phyloP scores from a whole-genome alignment of 176 grass and related monocot species.

The Bromus sterilis region DNA sequence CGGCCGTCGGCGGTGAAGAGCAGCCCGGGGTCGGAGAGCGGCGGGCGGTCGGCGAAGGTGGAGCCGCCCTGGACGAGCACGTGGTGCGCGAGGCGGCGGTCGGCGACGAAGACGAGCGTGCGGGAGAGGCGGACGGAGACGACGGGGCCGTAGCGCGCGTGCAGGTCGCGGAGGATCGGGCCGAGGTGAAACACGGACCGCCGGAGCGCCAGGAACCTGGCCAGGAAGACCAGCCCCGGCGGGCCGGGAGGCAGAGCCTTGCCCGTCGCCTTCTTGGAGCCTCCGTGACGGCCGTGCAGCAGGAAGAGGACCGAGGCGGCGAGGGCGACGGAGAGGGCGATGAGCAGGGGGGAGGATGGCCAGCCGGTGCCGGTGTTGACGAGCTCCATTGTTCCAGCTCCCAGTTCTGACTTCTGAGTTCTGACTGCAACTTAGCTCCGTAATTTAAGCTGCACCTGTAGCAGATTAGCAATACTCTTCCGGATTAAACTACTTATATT shows the following conservation, averaged over 20 bases:
- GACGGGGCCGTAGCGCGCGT: slow-evolving; percentile 2
- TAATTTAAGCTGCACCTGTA: background rate
- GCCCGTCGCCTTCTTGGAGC: background rate
- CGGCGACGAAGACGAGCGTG: slow-evolving; percentile 47
- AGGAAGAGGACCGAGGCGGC: background rate
- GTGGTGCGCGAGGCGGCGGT: slow-evolving; percentile 33
- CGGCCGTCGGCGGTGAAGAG: slow-evolving; percentile 20
- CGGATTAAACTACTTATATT: too few relatives aligned
- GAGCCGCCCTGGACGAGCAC: slow-evolving; percentile 34
- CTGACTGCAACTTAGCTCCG: background rate
- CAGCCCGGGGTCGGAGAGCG: background rate
- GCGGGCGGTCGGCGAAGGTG: slow-evolving; percentile 39
- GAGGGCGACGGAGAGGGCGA: background rate
- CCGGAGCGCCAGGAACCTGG: slow-evolving; percentile 9
- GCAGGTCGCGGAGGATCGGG: slow-evolving; percentile 23
- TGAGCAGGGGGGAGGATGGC: background rate
- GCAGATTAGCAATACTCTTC: background rate
- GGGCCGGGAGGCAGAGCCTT: slow-evolving; percentile 35
- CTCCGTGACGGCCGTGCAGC: background rate
- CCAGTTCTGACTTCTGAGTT: background rate
- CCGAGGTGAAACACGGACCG: slow-evolving; percentile 25
- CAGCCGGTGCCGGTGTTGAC: background rate
- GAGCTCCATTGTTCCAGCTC: slow-evolving; percentile 1
- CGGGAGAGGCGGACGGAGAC: slow-evolving; percentile 22
- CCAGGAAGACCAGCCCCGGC: slow-evolving; percentile 9